Evolutionary conservation across 306 rosid species (phyloP).

Genomic region (Quercus bicolor): DNA sequence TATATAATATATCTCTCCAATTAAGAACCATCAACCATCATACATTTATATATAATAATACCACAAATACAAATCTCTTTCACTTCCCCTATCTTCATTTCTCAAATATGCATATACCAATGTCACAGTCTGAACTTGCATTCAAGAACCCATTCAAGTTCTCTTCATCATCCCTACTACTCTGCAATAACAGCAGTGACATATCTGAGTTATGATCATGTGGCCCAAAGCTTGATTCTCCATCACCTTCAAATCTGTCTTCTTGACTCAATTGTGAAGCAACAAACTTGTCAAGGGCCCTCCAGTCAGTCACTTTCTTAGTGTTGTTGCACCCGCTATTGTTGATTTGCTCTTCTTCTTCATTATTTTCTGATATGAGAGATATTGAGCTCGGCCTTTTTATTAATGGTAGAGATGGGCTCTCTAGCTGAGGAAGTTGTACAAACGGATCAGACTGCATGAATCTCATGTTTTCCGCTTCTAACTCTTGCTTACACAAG

Average conservation of each 20-base stretch:
- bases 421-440: constrained; percentile 74
- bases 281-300: constrained; percentile 90
- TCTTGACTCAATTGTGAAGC: constrained; percentile 90
- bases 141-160: constrained; percentile 60
- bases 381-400: constrained; percentile 57
- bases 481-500: constrained; percentile 79
- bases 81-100: constrained; percentile 43
- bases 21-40: constrained; percentile 22
- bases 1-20: constrained; percentile 22
- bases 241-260: constrained; percentile 42
- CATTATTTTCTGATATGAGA: constrained; percentile 38
- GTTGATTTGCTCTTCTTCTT: constrained; percentile 33
- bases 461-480: constrained; percentile 46
- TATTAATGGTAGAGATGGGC: constrained; percentile 61
- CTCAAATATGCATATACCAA: constrained; percentile 95
- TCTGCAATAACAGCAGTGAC: constrained; percentile 54
- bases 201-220: constrained; percentile 28
- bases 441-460: constrained; percentile 51
- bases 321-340: constrained; percentile 19
- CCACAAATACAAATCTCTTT: constrained; percentile 11
- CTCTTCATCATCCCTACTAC: constrained; percentile 40
- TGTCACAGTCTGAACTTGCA: constrained; percentile 60
- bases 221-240: constrained; percentile 49
- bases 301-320: constrained; percentile 80
- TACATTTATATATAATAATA: constrained; percentile 28